Base-by-base conservation (phyloP, 805 yeast genomes). In the Metschnikowia chrysomelidarum region DNA sequence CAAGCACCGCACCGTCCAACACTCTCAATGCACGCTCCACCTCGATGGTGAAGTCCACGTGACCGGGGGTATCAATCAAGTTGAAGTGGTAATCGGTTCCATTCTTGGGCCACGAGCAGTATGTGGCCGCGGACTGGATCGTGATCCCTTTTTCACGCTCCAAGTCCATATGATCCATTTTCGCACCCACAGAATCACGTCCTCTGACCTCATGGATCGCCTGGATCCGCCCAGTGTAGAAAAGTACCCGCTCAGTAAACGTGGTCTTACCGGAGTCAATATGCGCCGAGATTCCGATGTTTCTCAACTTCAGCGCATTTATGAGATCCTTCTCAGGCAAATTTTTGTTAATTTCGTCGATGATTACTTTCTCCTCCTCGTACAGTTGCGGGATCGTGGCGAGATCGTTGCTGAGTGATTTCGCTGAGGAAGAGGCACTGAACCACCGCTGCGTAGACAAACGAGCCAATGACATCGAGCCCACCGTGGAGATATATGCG, bases 131-230 rank as follows among this genome's bases (percentile, higher is more conserved):
- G 42, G 96, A 87, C 67, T 93, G 98, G 59, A 93, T 93, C 33
- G 98, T 93, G 56, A 93, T 93, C 64, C 98, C 98, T 60, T 93
- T 93, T 64, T 93, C 98, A 60, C 98, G 80, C 67, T 93, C 98
- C 49, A 93, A 73, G 52, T 93, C 98, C 98, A 93, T 93, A 43
- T 89, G 91, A 64, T 93, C 98, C 99, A 93, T 93, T 68, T 89
- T 93, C 38, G 99, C 99, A 43, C 99, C 99, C 40, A 93, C 98
- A 49, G 88, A 82, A 60, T 93, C 98, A 54, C 93, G 79, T 30
- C 98, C 98, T 60, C 98, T 76, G 29, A 86, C 97, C 64, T 89
- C 98, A 57, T 89, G 98, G 54, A 89, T 91, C 19, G 95, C 95
- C 57, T 89, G 87, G 62, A 93, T 93, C 58, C 98, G 78, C 41